These are phyloP conservation scores for Citropsis articulata DNA, from an alignment of 345 rosid genomes.

Conservation along the genomic window DNA sequence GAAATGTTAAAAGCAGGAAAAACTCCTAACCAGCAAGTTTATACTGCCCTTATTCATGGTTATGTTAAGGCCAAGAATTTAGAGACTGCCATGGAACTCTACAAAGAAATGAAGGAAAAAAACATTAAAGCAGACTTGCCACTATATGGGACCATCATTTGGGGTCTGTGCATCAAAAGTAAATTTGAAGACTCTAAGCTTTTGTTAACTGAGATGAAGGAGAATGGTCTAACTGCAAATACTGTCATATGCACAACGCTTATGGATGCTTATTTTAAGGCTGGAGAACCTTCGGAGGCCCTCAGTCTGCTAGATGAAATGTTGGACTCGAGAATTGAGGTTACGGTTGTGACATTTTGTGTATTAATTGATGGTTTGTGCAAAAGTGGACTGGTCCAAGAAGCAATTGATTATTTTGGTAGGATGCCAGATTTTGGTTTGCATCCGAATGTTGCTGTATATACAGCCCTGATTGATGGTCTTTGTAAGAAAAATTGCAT, in stretches of 20 bases:
- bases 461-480: slow-evolving; percentile 69
- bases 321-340: slow-evolving; percentile 38
- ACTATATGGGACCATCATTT: slow-evolving; percentile 59
- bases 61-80: slow-evolving; percentile 46
- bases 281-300: slow-evolving; percentile 44
- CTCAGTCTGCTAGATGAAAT: slow-evolving; percentile 46
- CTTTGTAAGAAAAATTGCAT: slow-evolving; percentile 59
- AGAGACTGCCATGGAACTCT: slow-evolving; percentile 46
- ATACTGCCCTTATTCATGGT: slow-evolving; percentile 61
- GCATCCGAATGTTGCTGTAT: slow-evolving; percentile 58
- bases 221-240: slow-evolving; percentile 40
- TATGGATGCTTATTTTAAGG: slow-evolving; percentile 65
- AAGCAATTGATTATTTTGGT: slow-evolving; percentile 48
- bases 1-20: slow-evolving; percentile 43
- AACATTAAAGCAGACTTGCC: slow-evolving; percentile 47
- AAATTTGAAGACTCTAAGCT: slow-evolving; percentile 48
- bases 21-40: slow-evolving; percentile 49
- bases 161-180: slow-evolving; percentile 54
- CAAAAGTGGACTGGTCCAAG: slow-evolving; percentile 53
- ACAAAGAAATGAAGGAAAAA: slow-evolving; percentile 47
- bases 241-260: slow-evolving; percentile 51
- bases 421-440: slow-evolving; percentile 44
- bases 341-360: slow-evolving; percentile 66
- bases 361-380: slow-evolving; percentile 73
- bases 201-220: slow-evolving; percentile 53